Conservation (phyloP, 352 stramenopile species). For the Globisporangium rhizosaccharum region DNA sequence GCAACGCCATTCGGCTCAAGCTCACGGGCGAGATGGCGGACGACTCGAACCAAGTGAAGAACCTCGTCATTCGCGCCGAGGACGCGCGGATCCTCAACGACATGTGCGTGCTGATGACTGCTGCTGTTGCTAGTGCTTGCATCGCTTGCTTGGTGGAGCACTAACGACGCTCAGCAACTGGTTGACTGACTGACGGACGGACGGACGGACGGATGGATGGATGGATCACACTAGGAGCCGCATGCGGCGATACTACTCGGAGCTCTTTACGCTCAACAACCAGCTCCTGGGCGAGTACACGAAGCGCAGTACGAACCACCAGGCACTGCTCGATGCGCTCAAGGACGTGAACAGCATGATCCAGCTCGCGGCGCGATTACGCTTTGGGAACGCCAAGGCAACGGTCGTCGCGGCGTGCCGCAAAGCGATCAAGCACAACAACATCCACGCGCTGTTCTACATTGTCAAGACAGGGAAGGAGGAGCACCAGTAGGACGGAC, state of each 20-base stretch:
- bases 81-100: conserved; percentile 90
- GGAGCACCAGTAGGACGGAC: conserved; percentile 46
- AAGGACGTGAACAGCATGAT: conserved; percentile 93
- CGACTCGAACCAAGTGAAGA: conserved; percentile 89
- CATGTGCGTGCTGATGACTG: conserved; percentile 55
- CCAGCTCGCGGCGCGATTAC: conserved; percentile 82
- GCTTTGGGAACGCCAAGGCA: conserved; percentile 82
- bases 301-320: conserved; percentile 90
- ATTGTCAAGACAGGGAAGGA: conserved; percentile 84
- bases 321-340: conserved; percentile 84
- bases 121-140: not conserved
- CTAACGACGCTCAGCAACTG: not conserved
- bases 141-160: not conserved
- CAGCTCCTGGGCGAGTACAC: conserved; percentile 89
- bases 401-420: conserved; percentile 78
- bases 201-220: not conserved
- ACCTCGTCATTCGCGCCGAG: conserved; percentile 87
- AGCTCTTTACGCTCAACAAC: conserved; percentile 90
- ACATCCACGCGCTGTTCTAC: conserved; percentile 82
- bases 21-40: conserved; percentile 93
- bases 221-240: conserved; percentile 15
- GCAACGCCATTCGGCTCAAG: conserved; percentile 84
- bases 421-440: conserved; percentile 89
- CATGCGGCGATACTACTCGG: conserved; percentile 87
- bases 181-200: not conserved